phyloP scores from a whole-genome alignment of 441 rosid species.

The Mallotus repandus region DNA sequence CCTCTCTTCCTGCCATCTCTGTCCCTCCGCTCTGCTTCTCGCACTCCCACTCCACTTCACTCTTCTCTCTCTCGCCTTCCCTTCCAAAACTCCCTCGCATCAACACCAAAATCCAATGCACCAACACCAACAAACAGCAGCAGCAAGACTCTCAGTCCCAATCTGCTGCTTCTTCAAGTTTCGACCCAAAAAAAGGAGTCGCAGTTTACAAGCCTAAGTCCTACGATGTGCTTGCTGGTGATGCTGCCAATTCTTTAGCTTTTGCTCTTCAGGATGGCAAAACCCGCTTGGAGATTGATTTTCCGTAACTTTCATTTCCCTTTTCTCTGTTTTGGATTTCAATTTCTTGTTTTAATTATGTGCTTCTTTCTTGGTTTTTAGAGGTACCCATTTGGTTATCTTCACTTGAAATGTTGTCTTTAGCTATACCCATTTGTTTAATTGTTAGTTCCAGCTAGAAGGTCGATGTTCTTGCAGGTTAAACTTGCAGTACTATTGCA shows the following conservation, averaged over 20 bases:
- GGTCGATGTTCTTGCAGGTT: neutral
- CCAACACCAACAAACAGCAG: constrained; percentile 24
- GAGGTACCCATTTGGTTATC: neutral
- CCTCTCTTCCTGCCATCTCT: constrained; percentile 20
- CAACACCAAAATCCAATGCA: constrained; percentile 28
- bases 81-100: constrained; percentile 15
- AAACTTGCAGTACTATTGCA: neutral
- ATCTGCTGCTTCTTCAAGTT: constrained; percentile 32
- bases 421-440: neutral
- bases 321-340: constrained; percentile 2
- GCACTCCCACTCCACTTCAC: neutral
- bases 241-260: constrained; percentile 77
- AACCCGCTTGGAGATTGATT: constrained; percentile 80
- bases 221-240: constrained; percentile 72
- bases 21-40: constrained; percentile 14
- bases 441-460: neutral
- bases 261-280: constrained; percentile 73
- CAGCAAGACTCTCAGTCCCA: constrained; percentile 24
- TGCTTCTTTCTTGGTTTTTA: neutral
- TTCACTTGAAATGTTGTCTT: neutral
- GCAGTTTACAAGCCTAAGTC: constrained; percentile 86
- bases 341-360: neutral
- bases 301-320: constrained; percentile 53
- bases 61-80: constrained; percentile 10
- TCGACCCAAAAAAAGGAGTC: constrained; percentile 58